A percentile compares a stretch with the other conserved stretches of the same genome.
Conservation (phyloP, 805 yeast genomes). For the Pichia scutulata region DNA sequence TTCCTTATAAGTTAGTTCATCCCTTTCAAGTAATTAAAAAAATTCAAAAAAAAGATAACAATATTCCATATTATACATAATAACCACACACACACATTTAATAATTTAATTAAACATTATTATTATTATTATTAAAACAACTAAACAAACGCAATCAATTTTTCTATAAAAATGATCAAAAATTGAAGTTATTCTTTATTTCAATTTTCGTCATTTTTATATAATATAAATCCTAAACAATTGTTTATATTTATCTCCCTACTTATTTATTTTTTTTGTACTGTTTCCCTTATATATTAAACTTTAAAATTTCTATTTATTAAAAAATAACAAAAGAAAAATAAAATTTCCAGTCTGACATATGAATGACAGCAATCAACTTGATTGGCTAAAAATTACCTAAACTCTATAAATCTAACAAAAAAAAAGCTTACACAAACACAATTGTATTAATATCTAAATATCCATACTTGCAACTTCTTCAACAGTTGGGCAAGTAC, state of each 20-base stretch:
- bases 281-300: background rate
- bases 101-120: no score
- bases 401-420: background rate
- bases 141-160: background rate
- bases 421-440: background rate
- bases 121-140: background rate
- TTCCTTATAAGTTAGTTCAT: background rate
- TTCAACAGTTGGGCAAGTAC: conserved; percentile 88
- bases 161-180: background rate
- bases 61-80: conserved; percentile 2
- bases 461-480: conserved; percentile 43
- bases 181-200: background rate
- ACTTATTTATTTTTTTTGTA: conserved; percentile 3
- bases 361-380: no score
- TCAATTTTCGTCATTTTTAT: background rate
- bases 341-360: no score
- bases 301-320: background rate
- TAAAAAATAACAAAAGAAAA: no score
- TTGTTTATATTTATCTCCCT: conserved; percentile 1
- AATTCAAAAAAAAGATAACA: background rate
- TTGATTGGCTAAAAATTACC: no score
- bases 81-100: background rate
- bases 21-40: background rate
- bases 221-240: background rate
- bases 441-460: background rate